Evolutionary conservation across 2,329 filamentous ascomycete species (phyloP).

Genomic region (Coniochaeta sp.): DNA sequence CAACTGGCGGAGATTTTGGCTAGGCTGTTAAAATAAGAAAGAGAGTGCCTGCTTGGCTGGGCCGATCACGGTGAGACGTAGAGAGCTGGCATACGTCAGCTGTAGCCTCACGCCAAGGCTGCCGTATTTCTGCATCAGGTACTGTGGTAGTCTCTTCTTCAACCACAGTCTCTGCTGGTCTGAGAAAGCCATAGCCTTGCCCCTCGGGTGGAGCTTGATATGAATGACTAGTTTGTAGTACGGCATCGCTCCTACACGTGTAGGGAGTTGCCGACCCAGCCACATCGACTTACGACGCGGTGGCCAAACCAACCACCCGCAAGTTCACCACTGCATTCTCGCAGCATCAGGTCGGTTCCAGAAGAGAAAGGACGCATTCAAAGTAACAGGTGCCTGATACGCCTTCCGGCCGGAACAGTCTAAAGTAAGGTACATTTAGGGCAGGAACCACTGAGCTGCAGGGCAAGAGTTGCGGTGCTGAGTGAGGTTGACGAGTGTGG

Average conservation of each 20-base stretch:
- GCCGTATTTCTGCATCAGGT: neutral
- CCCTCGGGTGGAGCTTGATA: neutral
- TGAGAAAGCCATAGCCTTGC: neutral
- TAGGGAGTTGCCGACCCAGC: neutral
- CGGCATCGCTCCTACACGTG: neutral
- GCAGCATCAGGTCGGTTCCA: neutral
- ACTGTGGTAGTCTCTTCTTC: neutral
- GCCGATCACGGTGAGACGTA: neutral
- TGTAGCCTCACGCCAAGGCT: neutral
- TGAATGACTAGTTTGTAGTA: neutral
- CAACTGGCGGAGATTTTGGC: neutral
- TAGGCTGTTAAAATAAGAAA: neutral
- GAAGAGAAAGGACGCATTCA: neutral
- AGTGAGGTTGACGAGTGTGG: neutral
- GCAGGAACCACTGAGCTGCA: neutral
- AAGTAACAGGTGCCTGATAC: neutral
- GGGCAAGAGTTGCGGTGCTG: neutral
- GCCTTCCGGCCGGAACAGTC: neutral
- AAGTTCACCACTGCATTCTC: neutral
- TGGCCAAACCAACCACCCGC: neutral
- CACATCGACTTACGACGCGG: constrained; percentile 1
- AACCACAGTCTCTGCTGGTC: no score
- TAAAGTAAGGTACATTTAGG: neutral
- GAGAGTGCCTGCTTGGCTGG: neutral
- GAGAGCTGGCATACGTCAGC: neutral